Percentiles rank a stretch among this genome's conserved stretches.
phyloP scores from a whole-genome alignment of 306 rosid species.

The Quercus gilva region DNA sequence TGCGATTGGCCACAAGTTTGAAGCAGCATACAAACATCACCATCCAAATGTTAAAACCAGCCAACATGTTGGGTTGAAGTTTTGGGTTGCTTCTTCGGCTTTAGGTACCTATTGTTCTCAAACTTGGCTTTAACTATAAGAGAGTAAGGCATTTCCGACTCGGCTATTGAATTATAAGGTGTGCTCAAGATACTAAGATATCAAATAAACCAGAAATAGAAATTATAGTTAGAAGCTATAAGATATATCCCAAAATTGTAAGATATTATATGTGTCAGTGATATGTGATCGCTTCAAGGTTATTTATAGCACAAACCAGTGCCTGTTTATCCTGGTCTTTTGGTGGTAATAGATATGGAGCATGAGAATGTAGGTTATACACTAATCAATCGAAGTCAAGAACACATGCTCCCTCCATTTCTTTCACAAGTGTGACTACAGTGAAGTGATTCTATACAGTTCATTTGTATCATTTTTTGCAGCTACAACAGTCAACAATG shows the following conservation, averaged over 20 bases:
- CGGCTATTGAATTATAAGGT: constrained; percentile 68
- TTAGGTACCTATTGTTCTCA: constrained; percentile 46
- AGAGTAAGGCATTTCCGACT: constrained; percentile 71
- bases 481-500: background rate
- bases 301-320: background rate
- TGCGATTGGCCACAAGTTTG: background rate
- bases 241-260: background rate
- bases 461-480: background rate
- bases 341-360: background rate
- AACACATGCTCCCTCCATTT: background rate
- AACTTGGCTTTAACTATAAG: constrained; percentile 70
- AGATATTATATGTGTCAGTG: background rate
- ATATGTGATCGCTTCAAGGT: background rate
- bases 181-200: constrained; percentile 51
- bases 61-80: constrained; percentile 66
- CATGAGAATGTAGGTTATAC: background rate
- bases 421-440: background rate
- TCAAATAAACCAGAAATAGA: constrained; percentile 20
- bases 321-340: background rate
- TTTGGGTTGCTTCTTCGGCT: constrained; percentile 34
- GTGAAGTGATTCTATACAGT: background rate
- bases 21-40: background rate
- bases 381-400: background rate
- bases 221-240: background rate
- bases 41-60: constrained; percentile 49